Conservation (phyloP, 768 basidiomycete genomes). For the Phanerochaete carnosa region DNA sequence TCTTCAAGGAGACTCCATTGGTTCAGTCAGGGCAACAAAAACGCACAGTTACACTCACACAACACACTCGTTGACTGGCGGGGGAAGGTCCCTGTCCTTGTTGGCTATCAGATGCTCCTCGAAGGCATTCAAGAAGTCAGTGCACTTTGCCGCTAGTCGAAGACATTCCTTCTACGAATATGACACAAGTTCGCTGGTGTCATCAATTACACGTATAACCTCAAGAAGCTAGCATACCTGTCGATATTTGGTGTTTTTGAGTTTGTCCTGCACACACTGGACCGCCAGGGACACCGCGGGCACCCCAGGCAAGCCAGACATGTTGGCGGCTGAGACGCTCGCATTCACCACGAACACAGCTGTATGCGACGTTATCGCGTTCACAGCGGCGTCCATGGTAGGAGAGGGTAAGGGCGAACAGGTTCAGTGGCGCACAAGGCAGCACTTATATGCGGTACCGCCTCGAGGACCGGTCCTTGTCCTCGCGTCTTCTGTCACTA, state of each 20-base stretch:
- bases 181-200: too few species aligned
- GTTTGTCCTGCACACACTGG: background rate
- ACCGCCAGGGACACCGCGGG: background rate
- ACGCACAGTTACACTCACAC: background rate
- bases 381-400: background rate
- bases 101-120: background rate
- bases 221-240: background rate
- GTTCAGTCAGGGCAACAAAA: background rate
- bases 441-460: background rate
- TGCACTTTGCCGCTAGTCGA: background rate
- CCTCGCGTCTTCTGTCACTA: background rate
- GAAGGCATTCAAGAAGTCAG: background rate
- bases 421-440: background rate
- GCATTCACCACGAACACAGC: background rate
- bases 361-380: background rate
- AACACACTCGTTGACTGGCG: background rate
- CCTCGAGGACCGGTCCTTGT: conserved; percentile 2
- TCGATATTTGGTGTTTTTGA: background rate
- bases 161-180: background rate
- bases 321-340: background rate
- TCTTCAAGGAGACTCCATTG: background rate
- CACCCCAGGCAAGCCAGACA: background rate
- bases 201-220: background rate
- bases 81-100: background rate
- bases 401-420: background rate